Conservation (phyloP, 176 grass and related monocot species). For the Panicum miliaceum region DNA sequence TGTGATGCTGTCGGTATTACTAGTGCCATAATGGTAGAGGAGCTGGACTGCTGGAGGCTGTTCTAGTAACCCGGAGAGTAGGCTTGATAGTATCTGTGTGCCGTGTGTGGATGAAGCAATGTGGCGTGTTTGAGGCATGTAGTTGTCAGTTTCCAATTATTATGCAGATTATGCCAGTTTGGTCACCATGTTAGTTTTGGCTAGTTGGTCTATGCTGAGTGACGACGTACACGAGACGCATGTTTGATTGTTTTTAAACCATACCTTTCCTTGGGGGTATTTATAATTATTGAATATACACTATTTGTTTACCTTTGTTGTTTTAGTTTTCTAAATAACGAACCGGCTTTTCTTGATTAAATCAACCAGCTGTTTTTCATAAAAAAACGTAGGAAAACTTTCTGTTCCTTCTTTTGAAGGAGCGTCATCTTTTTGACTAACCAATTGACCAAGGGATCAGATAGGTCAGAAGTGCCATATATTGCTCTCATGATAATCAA, state of each 20-base stretch:
- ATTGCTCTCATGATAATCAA: slow-evolving; percentile 27
- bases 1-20: neutral
- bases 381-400: neutral
- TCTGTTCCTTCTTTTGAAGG: neutral
- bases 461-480: slow-evolving; percentile 3
- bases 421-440: slow-evolving; percentile 2
- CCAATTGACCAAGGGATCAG: neutral
- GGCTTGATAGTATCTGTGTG: neutral
- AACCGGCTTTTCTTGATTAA: slow-evolving; percentile 3
- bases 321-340: neutral
- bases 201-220: neutral
- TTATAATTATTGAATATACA: neutral
- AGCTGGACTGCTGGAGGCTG: neutral
- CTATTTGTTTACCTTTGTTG: slow-evolving; percentile 13
- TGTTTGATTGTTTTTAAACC: neutral
- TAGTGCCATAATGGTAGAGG: neutral
- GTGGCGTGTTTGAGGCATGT: slow-evolving; percentile 9
- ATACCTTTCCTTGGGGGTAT: neutral
- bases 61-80: neutral
- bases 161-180: slow-evolving; percentile 25
- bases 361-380: neutral
- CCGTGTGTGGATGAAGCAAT: neutral
- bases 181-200: neutral
- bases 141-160: slow-evolving; percentile 18
- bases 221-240: neutral